Evolutionary conservation across 2,329 filamentous ascomycete species (phyloP).

Genomic region (Exophiala sideris): DNA sequence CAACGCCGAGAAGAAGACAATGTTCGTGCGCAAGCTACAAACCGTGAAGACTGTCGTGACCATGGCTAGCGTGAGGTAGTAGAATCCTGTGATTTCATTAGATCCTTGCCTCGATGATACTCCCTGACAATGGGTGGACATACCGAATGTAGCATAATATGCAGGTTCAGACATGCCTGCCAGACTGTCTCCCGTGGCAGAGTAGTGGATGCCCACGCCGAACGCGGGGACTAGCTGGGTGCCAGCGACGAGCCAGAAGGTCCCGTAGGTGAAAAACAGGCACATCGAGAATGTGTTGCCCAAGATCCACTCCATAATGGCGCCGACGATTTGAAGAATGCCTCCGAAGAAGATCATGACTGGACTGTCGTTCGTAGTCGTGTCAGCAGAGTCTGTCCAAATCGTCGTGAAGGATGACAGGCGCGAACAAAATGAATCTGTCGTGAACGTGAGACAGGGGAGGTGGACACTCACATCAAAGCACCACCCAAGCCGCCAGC

Average conservation of each 20-base stretch:
- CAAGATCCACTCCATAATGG: constrained; percentile 33
- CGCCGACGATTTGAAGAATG: constrained; percentile 30
- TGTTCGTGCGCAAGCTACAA: constrained; percentile 62
- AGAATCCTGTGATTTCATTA: constrained; percentile 8
- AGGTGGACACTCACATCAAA: constrained; percentile 5
- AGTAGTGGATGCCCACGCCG: constrained; percentile 9
- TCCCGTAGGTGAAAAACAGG: constrained; percentile 47
- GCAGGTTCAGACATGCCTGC: constrained; percentile 7
- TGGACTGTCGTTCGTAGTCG: constrained; percentile 40
- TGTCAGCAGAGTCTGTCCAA: not conserved
- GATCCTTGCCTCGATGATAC: not conserved
- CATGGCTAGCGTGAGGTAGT: constrained; percentile 11
- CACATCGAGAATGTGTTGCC: constrained; percentile 53
- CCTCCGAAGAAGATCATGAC: constrained; percentile 34
- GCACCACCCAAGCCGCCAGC: constrained; percentile 44
- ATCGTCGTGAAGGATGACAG: too few relatives aligned
- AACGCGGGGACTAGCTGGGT: constrained; percentile 11
- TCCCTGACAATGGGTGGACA: not conserved
- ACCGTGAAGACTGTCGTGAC: constrained; percentile 12
- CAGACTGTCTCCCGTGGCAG: constrained; percentile 1
- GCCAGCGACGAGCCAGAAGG: constrained; percentile 48
- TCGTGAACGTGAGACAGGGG: not conserved
- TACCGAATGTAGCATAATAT: constrained; percentile 17
- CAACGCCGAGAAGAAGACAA: constrained; percentile 55
- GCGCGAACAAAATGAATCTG: too few relatives aligned